These are phyloP conservation scores for Cryptosporidium xiaoi DNA, from an alignment of 169 alveolate species.

Conservation along the genomic window DNA sequence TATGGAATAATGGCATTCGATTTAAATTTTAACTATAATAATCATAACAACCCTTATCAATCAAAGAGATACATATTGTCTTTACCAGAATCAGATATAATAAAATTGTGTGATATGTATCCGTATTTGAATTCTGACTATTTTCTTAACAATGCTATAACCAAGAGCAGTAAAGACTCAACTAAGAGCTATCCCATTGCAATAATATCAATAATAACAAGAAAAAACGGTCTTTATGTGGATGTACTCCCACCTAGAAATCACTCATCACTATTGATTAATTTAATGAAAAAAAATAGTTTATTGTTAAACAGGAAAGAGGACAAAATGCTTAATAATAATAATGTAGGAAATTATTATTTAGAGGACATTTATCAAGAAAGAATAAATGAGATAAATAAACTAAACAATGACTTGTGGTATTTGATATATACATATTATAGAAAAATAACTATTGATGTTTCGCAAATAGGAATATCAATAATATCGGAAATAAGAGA, in stretches of 20 bases:
- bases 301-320: neutral
- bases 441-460: conserved; percentile 45
- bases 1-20: conserved; percentile 61
- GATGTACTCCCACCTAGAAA: conserved; percentile 74
- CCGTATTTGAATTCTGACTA: conserved; percentile 66
- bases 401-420: conserved; percentile 43
- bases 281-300: conserved; percentile 3
- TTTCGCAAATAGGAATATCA: conserved; percentile 67
- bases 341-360: neutral
- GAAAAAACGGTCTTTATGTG: conserved; percentile 54
- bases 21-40: conserved; percentile 34
- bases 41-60: conserved; percentile 53
- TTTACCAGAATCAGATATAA: conserved; percentile 61
- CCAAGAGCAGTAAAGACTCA: neutral
- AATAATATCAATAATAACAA: conserved; percentile 39
- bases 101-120: conserved; percentile 51
- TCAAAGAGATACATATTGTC: conserved; percentile 58
- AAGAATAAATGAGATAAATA: conserved; percentile 31
- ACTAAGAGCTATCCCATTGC: conserved; percentile 63
- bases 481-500: conserved; percentile 57
- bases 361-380: conserved; percentile 45
- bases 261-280: conserved; percentile 36
- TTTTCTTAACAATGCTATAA: conserved; percentile 43
- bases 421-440: conserved; percentile 31
- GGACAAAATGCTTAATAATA: neutral